These are phyloP conservation scores for Ascochyta pisi DNA, from an alignment of 2,329 filamentous ascomycete genomes.

Conservation along the genomic window DNA sequence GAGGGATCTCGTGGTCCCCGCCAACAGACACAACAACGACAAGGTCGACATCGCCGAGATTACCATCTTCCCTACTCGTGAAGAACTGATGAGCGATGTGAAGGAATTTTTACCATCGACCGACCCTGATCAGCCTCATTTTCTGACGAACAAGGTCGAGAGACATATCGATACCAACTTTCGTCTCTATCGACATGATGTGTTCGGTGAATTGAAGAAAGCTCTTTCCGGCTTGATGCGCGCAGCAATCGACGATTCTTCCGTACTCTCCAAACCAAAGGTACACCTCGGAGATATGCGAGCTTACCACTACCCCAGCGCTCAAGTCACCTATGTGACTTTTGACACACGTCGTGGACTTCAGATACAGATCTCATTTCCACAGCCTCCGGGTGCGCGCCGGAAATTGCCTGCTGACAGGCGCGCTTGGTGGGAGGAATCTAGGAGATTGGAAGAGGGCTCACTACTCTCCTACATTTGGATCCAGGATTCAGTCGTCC, in stretches of 20 bases:
- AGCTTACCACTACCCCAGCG: constrained; percentile 27
- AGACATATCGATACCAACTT: constrained; percentile 46
- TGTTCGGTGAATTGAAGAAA: constrained; percentile 40
- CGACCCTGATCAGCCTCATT: constrained; percentile 38
- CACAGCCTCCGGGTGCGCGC: constrained; percentile 24
- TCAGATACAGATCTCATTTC: constrained; percentile 31
- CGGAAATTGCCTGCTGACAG: constrained; percentile 17
- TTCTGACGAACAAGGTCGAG: constrained; percentile 28
- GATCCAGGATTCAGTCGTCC: constrained; percentile 15
- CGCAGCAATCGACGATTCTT: constrained; percentile 9
- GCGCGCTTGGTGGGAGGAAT: constrained; percentile 41
- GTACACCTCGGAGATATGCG: constrained; percentile 28
- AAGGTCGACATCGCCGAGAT: constrained; percentile 39
- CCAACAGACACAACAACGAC: constrained; percentile 44
- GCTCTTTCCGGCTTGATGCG: constrained; percentile 31
- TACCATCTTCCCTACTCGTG: constrained; percentile 40
- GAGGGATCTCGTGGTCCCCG: constrained; percentile 28
- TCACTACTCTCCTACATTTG: constrained; percentile 38
- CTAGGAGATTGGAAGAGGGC: constrained; percentile 31
- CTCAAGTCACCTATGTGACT: constrained; percentile 25
- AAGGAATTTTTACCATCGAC: constrained; percentile 46
- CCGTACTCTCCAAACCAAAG: constrained; percentile 12
- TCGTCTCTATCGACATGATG: constrained; percentile 42
- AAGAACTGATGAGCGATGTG: constrained; percentile 48
- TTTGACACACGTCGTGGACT: constrained; percentile 28